Evolutionary conservation across 2,329 filamentous ascomycete species (phyloP).

Genomic region (Stachybotrys chlorohalonatus): DNA sequence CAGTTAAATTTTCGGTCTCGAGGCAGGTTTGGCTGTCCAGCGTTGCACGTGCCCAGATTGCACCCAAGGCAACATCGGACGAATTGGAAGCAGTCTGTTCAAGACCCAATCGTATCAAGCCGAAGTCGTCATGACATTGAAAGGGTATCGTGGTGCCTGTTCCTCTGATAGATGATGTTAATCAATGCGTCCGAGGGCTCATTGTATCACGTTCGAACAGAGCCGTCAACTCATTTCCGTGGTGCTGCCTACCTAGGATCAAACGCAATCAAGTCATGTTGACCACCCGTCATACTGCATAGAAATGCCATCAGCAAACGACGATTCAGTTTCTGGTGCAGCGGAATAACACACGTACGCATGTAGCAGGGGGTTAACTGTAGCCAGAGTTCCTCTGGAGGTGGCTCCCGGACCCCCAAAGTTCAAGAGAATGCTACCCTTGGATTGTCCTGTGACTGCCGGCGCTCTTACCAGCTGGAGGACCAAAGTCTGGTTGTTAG

Average conservation of each 20-base stretch:
- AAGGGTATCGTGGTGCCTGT: constrained; percentile 16
- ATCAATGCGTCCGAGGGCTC: background rate
- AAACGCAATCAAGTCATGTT: constrained; percentile 16
- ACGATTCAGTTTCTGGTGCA: background rate
- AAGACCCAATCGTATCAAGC: background rate
- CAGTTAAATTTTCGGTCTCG: constrained; percentile 16
- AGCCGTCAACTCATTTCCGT: no score
- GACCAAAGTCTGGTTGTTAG: constrained; percentile 3
- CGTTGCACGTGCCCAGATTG: constrained; percentile 12
- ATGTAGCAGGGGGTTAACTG: background rate
- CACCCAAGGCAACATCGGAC: constrained; percentile 10
- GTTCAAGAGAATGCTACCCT: constrained; percentile 21
- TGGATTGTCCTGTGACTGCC: constrained; percentile 8
- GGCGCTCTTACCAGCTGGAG: constrained; percentile 2
- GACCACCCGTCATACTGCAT: constrained; percentile 9
- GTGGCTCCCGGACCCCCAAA: constrained; percentile 14
- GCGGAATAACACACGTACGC: background rate
- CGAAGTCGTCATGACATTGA: constrained; percentile 8
- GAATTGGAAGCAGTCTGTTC: constrained; percentile 3
- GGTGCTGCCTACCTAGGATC: constrained; percentile 13
- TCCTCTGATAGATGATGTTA: constrained; percentile 8
- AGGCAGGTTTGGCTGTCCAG: constrained; percentile 12
- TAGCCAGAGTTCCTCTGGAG: constrained; percentile 4
- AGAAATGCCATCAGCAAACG: constrained; percentile 2
- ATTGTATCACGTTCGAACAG: background rate